Percentiles rank a stretch among this genome's conserved stretches.
phyloP scores from a whole-genome alignment of 1,284 basidiomycete genomes.

The Ustilago loliicola region DNA sequence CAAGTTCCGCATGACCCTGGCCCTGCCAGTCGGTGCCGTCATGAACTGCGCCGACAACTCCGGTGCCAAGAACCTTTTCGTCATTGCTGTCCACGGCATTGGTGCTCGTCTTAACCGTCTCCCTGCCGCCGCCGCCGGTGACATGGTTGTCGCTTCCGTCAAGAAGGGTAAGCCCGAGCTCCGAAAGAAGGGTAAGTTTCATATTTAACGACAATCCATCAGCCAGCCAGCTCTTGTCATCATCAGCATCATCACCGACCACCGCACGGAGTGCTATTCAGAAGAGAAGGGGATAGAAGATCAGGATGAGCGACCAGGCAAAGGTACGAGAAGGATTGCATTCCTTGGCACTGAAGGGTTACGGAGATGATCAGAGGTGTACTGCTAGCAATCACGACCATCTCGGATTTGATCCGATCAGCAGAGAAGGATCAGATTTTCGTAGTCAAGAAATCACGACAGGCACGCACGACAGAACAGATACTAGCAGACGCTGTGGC shows the following conservation, averaged over 20 bases:
- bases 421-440: too few species aligned
- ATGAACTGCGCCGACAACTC: constrained; percentile 99
- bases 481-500: too few species aligned
- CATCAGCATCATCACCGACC: constrained; percentile 1
- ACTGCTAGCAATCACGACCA: too few species aligned
- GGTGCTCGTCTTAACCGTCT: constrained; percentile 97
- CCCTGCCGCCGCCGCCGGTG: constrained; percentile 96
- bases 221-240: constrained; percentile 11
- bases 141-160: constrained; percentile 98
- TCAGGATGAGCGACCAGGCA: not conserved
- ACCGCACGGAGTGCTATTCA: too few species aligned
- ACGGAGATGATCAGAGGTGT: too few species aligned
- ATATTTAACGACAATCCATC: not conserved
- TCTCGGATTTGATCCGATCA: too few species aligned
- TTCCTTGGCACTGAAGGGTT: not conserved
- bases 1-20: constrained; percentile 86
- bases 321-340: too few species aligned
- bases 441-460: too few species aligned
- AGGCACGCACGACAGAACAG: too few species aligned
- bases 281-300: not conserved
- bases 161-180: constrained; percentile 99
- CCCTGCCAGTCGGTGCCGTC: constrained; percentile 96
- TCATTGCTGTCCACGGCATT: constrained; percentile 92
- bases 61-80: constrained; percentile 93
- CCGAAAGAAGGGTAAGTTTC: constrained; percentile 93